A percentile compares a stretch with the other conserved stretches of the same genome.
Evolutionary conservation across 805 yeast species (phyloP).

Genomic region (Clavispora santaluciae): DNA sequence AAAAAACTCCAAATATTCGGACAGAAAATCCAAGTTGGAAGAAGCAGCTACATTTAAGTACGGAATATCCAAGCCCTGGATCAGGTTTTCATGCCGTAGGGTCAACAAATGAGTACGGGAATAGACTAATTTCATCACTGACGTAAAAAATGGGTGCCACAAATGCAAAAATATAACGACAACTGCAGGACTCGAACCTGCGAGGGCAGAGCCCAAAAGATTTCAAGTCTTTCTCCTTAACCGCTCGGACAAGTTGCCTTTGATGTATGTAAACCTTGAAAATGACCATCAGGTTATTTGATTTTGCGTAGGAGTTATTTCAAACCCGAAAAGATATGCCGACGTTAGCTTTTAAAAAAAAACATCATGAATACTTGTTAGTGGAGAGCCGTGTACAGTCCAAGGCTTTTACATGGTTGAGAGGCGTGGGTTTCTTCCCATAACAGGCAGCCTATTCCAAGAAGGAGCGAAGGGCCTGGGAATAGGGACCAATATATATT

Average conservation of each 20-base stretch:
- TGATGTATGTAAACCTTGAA: not conserved
- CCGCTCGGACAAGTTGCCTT: constrained; percentile 20
- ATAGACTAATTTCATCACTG: constrained; percentile 9
- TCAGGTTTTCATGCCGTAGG: constrained; percentile 12
- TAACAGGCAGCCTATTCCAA: no score
- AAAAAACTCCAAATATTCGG: not conserved
- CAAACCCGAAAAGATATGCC: no score
- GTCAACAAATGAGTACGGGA: constrained; percentile 5
- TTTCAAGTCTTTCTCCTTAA: constrained; percentile 19
- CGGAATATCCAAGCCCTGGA: not conserved
- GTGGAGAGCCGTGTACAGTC: no score
- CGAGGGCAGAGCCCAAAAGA: constrained; percentile 19
- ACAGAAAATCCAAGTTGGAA: not conserved
- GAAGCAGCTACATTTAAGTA: not conserved
- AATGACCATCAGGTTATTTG: no score
- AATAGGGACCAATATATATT: no score
- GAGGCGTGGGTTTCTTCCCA: no score
- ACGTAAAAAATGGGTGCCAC: constrained; percentile 8
- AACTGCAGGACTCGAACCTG: constrained; percentile 18
- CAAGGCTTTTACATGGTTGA: no score
- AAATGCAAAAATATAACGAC: constrained; percentile 9
- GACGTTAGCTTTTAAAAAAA: no score
- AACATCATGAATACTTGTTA: no score
- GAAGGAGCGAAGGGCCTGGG: no score
- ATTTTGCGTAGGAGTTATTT: no score